Evolutionary conservation across 1,139 yeast genomes (phyloP), one percentile per base, ranked within the genome.

Genomic region (Yamadazyma spencermartinsiae): DNA sequence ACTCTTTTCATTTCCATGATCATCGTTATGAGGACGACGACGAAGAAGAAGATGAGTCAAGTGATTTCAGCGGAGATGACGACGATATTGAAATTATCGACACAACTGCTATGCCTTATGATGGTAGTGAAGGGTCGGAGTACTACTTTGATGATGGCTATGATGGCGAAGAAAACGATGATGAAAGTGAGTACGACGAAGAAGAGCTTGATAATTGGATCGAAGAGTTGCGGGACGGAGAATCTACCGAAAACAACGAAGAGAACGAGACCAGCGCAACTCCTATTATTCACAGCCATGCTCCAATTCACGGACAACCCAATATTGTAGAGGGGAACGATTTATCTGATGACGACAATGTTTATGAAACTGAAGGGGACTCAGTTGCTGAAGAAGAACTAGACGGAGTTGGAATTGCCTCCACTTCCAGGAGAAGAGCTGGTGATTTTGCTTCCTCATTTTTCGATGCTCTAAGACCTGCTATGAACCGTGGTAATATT

Each of bases 141-240:
- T 72, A 63, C 11, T 68, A 56, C 21, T 58, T 52, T 25, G 58
- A 60, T 26, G 70, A 61, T 15, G 33, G 25, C 11, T 19, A 30
- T 21, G 61, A 57, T 19, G 66, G 54, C 9, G 68, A 44, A 28
- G 36, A 66, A 25, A 64, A 57, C 31, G 65, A 58, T 15, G 61
- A 52, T 11, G 52, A 48, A 23, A 63, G 66, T 43, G 70, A 60
- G 28, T 65, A 68, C 39, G 72, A 66, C 33, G 71, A 68, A 39
- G 72, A 58, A 33, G 75, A 67, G 34, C 55, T 69, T 13, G 75
- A 70, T 44, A 71, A 68, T 2, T 70, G 75, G 75, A 61, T 72
- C 36, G 74, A 68, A 39, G 74, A 64, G 27, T 67, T 72, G 44
- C 68, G 52, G 46, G 65, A 57, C 37, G 60, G 51, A 24, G 58